These are phyloP conservation scores for Botrytis tulipae DNA, from an alignment of 2,329 filamentous ascomycete species.

Conservation along the genomic window DNA sequence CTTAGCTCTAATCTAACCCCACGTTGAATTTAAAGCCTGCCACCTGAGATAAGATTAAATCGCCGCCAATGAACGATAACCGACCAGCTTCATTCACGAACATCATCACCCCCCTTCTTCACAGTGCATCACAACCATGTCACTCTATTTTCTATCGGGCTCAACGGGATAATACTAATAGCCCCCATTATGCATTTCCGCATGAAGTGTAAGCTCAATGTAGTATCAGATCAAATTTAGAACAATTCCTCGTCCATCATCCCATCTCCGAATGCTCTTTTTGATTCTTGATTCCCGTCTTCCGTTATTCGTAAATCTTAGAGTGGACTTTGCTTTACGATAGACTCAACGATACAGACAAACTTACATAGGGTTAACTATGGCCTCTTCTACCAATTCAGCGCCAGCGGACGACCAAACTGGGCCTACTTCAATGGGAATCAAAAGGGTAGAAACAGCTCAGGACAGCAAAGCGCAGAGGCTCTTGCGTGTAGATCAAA, in stretches of 20 bases:
- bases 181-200: not conserved
- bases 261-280: not conserved
- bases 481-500: slow-evolving; percentile 14
- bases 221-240: not conserved
- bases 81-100: not conserved
- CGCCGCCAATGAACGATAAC: no score
- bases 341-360: not conserved
- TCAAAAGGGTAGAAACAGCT: slow-evolving; percentile 10
- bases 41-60: not conserved
- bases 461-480: slow-evolving; percentile 11
- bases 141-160: not conserved
- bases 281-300: not conserved
- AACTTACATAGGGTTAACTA: not conserved
- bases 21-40: no score
- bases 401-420: not conserved
- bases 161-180: not conserved
- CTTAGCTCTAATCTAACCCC: no score
- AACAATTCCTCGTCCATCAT: not conserved
- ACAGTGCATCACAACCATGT: not conserved
- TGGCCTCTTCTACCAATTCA: not conserved
- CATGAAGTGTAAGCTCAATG: not conserved
- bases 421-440: not conserved
- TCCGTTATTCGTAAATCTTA: not conserved
- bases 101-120: not conserved
- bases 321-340: not conserved